Evolutionary conservation across 345 rosid species (phyloP).

Genomic region (Syzygium grande): DNA sequence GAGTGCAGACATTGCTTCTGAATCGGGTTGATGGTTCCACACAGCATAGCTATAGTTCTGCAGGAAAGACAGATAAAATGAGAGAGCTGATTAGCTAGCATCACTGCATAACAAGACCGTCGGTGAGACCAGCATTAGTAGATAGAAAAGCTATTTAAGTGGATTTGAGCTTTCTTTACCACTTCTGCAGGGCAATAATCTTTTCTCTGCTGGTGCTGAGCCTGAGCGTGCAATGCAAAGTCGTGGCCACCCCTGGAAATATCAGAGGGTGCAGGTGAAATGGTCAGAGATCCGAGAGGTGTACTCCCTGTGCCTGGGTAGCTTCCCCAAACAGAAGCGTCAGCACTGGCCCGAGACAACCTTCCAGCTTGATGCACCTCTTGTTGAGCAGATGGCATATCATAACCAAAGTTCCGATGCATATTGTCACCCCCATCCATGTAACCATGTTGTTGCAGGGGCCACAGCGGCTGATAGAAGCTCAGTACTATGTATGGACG

Average conservation of each 20-base stretch:
- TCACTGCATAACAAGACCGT: too few species aligned
- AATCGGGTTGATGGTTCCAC: constrained; percentile 15
- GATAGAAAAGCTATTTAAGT: too few species aligned
- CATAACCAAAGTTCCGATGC: not conserved
- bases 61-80: not conserved
- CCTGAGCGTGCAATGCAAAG: not conserved
- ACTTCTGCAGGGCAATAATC: not conserved
- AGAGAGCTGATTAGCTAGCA: too few species aligned
- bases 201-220: not conserved
- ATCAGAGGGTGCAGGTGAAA: not conserved
- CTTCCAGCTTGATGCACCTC: not conserved
- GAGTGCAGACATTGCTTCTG: constrained; percentile 1
- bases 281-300: not conserved
- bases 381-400: not conserved
- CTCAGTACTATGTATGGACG: not conserved
- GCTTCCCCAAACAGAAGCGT: not conserved
- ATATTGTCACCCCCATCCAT: not conserved
- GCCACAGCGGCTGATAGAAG: not conserved
- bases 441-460: not conserved
- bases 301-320: not conserved
- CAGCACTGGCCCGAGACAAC: not conserved
- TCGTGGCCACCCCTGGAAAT: not conserved
- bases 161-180: too few species aligned
- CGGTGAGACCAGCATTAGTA: not conserved
- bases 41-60: constrained; percentile 15